A percentile compares a stretch with the other conserved stretches of the same genome.
Conservation (phyloP, 495 filamentous ascomycete genomes). For the Neurospora sp. region DNA sequence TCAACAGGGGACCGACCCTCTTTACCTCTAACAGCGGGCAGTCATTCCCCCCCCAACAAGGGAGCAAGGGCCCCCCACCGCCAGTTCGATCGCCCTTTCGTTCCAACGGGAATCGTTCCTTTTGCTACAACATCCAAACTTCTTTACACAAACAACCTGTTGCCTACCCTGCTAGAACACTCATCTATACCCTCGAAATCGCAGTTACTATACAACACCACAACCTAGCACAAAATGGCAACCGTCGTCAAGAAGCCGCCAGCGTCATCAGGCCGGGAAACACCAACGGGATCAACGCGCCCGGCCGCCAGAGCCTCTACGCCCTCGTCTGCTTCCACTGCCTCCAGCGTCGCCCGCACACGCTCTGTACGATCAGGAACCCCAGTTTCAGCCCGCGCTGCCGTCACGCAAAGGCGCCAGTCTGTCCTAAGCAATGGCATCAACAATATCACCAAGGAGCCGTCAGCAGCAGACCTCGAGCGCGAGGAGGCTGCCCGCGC, state of each 20-base stretch:
- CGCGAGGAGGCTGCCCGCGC: constrained; percentile 45
- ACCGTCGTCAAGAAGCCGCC: constrained; percentile 35
- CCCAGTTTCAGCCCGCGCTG: constrained; percentile 60
- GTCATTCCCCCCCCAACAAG: neutral
- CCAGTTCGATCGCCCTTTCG: neutral
- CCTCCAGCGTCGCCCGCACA: constrained; percentile 31
- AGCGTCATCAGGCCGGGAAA: constrained; percentile 27
- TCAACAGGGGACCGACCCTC: neutral
- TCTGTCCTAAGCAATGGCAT: constrained; percentile 53
- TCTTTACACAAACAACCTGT: neutral
- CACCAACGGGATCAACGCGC: constrained; percentile 22
- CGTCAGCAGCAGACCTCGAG: constrained; percentile 33
- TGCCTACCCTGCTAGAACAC: neutral
- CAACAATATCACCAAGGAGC: constrained; percentile 30
- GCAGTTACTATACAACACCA: neutral
- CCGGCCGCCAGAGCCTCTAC: constrained; percentile 26
- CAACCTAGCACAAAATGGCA: constrained; percentile 16
- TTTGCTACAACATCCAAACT: neutral
- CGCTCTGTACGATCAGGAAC: constrained; percentile 44
- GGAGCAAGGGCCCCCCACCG: neutral
- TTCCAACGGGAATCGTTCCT: neutral
- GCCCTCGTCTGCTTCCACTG: constrained; percentile 22
- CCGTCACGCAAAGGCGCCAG: constrained; percentile 48
- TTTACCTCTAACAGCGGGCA: neutral
- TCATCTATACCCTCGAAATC: neutral